Percentiles rank a stretch among this genome's conserved stretches.
Evolutionary conservation across 805 yeast species (phyloP).

Genomic region (Yarrowia keelungensis): DNA sequence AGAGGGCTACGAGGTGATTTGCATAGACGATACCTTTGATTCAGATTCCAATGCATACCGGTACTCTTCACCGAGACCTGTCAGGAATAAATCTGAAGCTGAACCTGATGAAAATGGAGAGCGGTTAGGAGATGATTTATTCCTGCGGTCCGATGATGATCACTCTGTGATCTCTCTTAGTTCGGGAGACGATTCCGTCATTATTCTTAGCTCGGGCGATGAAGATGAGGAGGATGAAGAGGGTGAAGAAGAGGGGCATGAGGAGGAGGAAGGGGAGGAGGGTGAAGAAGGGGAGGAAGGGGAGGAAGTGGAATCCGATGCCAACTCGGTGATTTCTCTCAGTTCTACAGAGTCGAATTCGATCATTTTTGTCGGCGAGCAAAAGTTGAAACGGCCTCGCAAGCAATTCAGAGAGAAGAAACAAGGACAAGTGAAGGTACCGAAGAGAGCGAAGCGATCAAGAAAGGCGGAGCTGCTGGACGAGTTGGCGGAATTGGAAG

Average conservation of each 20-base stretch:
- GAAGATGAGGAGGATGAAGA: background rate
- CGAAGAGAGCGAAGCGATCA: background rate
- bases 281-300: no score
- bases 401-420: background rate
- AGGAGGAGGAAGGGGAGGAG: no score
- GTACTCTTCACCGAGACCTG: background rate
- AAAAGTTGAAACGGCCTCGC: background rate
- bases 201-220: background rate
- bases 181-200: slow-evolving; percentile 12
- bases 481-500: no score
- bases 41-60: background rate
- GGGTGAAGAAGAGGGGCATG: no score
- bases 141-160: background rate
- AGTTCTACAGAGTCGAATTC: slow-evolving; percentile 12
- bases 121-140: no score
- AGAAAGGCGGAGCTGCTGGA: background rate
- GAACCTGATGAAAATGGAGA: no score
- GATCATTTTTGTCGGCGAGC: background rate
- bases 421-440: no score
- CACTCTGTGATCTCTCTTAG: slow-evolving; percentile 8
- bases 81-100: background rate
- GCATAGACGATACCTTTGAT: background rate
- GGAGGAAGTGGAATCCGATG: background rate
- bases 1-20: background rate
- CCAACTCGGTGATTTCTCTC: slow-evolving; percentile 2